Percentiles rank a stretch among this genome's conserved stretches.
Evolutionary conservation across 495 filamentous ascomycete species (phyloP).

Genomic region (Patellaria atrata): DNA sequence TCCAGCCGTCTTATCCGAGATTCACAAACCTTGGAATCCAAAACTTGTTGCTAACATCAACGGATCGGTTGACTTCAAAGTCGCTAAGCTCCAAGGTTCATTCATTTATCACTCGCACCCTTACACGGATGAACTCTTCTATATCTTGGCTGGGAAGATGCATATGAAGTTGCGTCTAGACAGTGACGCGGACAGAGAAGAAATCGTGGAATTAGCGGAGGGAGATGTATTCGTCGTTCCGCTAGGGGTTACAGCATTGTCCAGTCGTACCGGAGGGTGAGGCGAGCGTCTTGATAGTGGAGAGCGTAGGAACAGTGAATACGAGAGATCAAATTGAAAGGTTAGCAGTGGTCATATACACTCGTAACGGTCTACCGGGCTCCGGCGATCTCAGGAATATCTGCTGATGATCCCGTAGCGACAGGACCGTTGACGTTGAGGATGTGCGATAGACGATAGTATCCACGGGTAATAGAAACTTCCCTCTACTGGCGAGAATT

Average conservation of each 20-base stretch:
- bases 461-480: too few relatives aligned
- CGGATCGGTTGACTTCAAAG: slow-evolving; percentile 21
- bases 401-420: too few relatives aligned
- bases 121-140: slow-evolving; percentile 30
- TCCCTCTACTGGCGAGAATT: too few relatives aligned
- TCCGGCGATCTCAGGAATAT: too few relatives aligned
- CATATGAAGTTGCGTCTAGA: slow-evolving; percentile 12
- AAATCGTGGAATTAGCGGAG: slow-evolving; percentile 11
- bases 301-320: slow-evolving; percentile 5
- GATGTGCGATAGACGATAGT: too few relatives aligned
- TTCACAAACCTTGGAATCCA: slow-evolving; percentile 9
- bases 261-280: slow-evolving; percentile 7
- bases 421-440: too few relatives aligned
- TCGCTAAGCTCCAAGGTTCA: slow-evolving; percentile 25
- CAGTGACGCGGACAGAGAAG: slow-evolving; percentile 5
- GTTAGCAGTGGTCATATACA: too few relatives aligned
- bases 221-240: slow-evolving; percentile 16
- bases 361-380: too few relatives aligned
- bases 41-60: slow-evolving; percentile 17
- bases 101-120: slow-evolving; percentile 30
- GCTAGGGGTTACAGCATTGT: slow-evolving; percentile 14
- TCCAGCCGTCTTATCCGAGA: slow-evolving; percentile 1
- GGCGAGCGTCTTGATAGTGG: slow-evolving; percentile 4
- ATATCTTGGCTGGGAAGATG: slow-evolving; percentile 19
- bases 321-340: slow-evolving; percentile 4